A percentile compares a stretch with the other conserved stretches of the same genome.
phyloP scores from a whole-genome alignment of 805 yeast genomes.

The Kodamaea leandrae region DNA sequence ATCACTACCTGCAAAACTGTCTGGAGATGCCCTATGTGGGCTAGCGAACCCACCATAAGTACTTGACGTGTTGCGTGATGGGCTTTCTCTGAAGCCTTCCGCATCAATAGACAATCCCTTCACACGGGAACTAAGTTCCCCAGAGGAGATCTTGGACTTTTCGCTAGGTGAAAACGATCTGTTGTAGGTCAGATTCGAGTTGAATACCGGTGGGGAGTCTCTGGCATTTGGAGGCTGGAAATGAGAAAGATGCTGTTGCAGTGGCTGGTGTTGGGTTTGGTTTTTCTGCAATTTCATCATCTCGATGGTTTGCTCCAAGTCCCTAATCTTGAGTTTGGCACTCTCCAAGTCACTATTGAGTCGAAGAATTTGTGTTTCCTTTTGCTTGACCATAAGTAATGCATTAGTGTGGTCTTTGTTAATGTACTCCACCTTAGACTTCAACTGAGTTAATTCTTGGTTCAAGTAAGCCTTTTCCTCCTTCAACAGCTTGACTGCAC shows the following conservation, averaged over 20 bases:
- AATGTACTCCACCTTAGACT: conserved; percentile 37
- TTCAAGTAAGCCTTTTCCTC: conserved; percentile 23
- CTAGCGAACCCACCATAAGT: conserved; percentile 21
- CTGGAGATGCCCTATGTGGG: conserved; percentile 16
- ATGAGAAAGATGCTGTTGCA: not conserved
- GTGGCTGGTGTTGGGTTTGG: conserved; percentile 20
- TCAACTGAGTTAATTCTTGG: conserved; percentile 23
- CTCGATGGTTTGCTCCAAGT: conserved; percentile 48
- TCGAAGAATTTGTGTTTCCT: conserved; percentile 65
- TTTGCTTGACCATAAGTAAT: conserved; percentile 55
- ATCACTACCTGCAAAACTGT: conserved; percentile 17
- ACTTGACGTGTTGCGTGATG: conserved; percentile 10
- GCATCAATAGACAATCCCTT: conserved; percentile 32
- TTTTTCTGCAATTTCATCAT: conserved; percentile 26
- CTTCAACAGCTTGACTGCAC: conserved; percentile 23
- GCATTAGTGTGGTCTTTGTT: conserved; percentile 52
- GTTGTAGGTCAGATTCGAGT: conserved; percentile 1
- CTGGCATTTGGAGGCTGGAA: not conserved
- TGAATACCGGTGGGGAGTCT: conserved; percentile 4
- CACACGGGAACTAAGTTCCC: conserved; percentile 42
- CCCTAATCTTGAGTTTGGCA: conserved; percentile 49
- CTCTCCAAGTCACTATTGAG: conserved; percentile 60
- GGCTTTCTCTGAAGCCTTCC: conserved; percentile 14
- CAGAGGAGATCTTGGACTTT: conserved; percentile 25
- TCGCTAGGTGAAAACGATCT: conserved; percentile 10